phyloP scores from a whole-genome alignment of 305 asterid genomes.

The Solanum chacoense region DNA sequence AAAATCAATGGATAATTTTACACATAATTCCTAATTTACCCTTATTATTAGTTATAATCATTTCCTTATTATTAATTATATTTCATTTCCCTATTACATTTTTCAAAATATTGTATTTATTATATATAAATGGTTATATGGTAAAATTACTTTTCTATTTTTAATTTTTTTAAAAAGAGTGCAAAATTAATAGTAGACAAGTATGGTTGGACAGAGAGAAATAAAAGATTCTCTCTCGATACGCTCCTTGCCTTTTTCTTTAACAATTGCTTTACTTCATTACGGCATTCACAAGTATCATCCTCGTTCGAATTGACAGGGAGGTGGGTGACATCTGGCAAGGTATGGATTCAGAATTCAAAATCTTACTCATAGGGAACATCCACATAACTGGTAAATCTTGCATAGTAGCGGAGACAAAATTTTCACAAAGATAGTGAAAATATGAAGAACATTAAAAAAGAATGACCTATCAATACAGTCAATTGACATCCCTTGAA shows the following conservation, averaged over 20 bases:
- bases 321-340: background rate
- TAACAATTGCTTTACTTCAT: background rate
- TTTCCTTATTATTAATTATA: too few relatives aligned
- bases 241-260: background rate
- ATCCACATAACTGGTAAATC: background rate
- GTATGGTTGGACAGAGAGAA: too few relatives aligned
- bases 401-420: background rate
- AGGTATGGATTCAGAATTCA: background rate
- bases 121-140: too few relatives aligned
- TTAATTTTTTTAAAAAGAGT: too few relatives aligned
- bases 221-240: slow-evolving; percentile 4
- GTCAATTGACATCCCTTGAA: background rate
- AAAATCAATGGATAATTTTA: too few relatives aligned
- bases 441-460: background rate
- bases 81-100: too few relatives aligned
- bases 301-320: background rate
- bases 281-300: background rate
- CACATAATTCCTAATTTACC: too few relatives aligned
- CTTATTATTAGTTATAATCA: too few relatives aligned
- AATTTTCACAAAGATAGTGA: background rate
- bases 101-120: too few relatives aligned
- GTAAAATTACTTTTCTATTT: too few relatives aligned
- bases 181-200: too few relatives aligned
- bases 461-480: background rate
- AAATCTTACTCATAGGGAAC: background rate